These are phyloP conservation scores for Fistulinella cinereoalba DNA, from an alignment of 1,284 basidiomycete species.

Conservation along the genomic window DNA sequence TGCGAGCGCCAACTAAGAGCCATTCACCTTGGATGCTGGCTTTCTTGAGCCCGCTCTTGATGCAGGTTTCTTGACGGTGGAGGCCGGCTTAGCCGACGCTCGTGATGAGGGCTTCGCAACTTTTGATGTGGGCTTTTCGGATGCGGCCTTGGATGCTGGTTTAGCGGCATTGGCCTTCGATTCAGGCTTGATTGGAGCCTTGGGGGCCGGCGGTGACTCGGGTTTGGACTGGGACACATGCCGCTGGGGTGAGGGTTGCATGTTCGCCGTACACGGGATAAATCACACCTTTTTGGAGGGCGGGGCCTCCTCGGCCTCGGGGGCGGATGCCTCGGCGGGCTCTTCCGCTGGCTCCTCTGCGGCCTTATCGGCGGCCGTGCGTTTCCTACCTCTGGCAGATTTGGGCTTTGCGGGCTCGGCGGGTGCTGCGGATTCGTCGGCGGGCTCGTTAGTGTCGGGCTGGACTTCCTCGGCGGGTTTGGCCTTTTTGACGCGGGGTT, in stretches of 20 bases:
- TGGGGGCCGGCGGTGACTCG: slow-evolving; percentile 29
- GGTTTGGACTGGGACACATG: slow-evolving; percentile 19
- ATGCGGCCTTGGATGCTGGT: slow-evolving; percentile 36
- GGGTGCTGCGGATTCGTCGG: slow-evolving; percentile 32
- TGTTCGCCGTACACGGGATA: neutral
- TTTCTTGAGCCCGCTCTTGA: slow-evolving; percentile 43
- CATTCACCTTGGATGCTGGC: slow-evolving; percentile 39
- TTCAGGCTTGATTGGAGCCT: slow-evolving; percentile 22
- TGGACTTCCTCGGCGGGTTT: slow-evolving; percentile 37
- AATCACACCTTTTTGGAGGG: slow-evolving; percentile 51
- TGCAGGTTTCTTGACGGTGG: slow-evolving; percentile 41
- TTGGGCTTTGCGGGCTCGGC: slow-evolving; percentile 46
- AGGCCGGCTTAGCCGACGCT: slow-evolving; percentile 38
- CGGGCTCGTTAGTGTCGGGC: slow-evolving; percentile 35
- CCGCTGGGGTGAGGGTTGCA: neutral
- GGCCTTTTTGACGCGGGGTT: slow-evolving; percentile 56
- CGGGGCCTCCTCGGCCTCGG: slow-evolving; percentile 38
- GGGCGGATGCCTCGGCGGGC: slow-evolving; percentile 40
- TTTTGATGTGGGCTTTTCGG: slow-evolving; percentile 35
- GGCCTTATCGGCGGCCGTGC: slow-evolving; percentile 34
- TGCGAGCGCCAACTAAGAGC: neutral
- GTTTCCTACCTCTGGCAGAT: slow-evolving; percentile 55
- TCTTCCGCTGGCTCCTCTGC: slow-evolving; percentile 37
- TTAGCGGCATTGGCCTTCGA: slow-evolving; percentile 27
- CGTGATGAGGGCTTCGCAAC: slow-evolving; percentile 35